Percentiles rank a stretch among this genome's conserved stretches.
These are phyloP conservation scores for Euryodendron excelsum DNA, from an alignment of 148 eudicot genomes.

Conservation along the genomic window DNA sequence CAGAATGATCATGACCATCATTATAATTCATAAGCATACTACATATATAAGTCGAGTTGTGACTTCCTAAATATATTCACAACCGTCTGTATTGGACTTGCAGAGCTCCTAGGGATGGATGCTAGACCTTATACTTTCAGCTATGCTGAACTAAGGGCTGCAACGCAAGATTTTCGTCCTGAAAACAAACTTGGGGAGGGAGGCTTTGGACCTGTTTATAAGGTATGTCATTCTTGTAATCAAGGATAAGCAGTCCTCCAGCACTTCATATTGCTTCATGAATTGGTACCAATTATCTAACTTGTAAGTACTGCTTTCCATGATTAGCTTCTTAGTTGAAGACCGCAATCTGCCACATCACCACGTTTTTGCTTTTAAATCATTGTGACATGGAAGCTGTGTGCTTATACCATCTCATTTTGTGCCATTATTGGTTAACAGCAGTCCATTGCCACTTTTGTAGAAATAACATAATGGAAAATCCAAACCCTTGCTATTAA, in stretches of 20 bases:
- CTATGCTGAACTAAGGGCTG: slow-evolving; percentile 67
- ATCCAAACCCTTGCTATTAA: not conserved
- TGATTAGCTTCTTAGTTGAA: no score
- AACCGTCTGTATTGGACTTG: slow-evolving; percentile 7
- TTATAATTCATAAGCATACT: not conserved
- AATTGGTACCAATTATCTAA: not conserved
- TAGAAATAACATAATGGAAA: not conserved
- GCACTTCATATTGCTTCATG: not conserved
- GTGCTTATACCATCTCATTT: no score
- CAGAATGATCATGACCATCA: not conserved
- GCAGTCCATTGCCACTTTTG: not conserved
- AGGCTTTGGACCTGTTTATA: slow-evolving; percentile 67
- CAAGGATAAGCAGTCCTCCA: not conserved
- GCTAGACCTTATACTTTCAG: slow-evolving; percentile 54
- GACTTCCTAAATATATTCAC: not conserved
- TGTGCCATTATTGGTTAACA: no score
- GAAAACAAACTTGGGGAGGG: slow-evolving; percentile 65
- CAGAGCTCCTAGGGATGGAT: slow-evolving; percentile 68
- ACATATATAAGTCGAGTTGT: not conserved
- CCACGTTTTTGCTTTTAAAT: no score
- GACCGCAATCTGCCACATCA: not conserved
- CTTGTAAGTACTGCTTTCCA: not conserved
- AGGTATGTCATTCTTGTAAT: slow-evolving; percentile 29
- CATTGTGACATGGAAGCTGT: no score
- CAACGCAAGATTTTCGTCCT: slow-evolving; percentile 55